These are phyloP conservation scores for Ananas comosus DNA, from an alignment of 176 grass and related monocot genomes.

Conservation along the genomic window DNA sequence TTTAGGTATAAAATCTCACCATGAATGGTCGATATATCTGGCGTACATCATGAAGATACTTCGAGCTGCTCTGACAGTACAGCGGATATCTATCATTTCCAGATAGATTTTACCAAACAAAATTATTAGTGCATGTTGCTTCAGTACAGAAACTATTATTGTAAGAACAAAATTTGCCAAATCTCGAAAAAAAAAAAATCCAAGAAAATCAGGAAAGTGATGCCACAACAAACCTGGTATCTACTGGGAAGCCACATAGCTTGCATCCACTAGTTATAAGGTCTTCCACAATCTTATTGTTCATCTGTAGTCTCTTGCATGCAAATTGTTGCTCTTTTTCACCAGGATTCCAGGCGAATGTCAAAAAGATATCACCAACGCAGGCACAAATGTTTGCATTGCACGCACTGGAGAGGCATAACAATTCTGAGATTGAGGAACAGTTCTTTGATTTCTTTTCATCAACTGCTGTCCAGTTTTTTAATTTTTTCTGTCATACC, in stretches of 20 bases:
- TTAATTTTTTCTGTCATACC: constrained; percentile 19
- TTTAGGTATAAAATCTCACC: constrained; percentile 21
- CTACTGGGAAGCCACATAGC: constrained; percentile 38
- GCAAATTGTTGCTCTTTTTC: constrained; percentile 17
- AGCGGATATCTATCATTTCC: constrained; percentile 16
- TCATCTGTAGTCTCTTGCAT: constrained; percentile 26
- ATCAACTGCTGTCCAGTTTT: constrained; percentile 40
- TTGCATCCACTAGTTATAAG: constrained; percentile 47
- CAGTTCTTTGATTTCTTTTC: constrained; percentile 8
- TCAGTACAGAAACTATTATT: constrained; percentile 1
- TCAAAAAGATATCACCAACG: constrained; percentile 25
- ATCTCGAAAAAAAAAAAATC: background rate
- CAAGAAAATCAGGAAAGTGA: background rate
- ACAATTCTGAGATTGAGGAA: constrained; percentile 35
- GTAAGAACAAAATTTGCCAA: background rate
- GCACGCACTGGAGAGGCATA: constrained; percentile 18
- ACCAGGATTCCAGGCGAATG: constrained; percentile 1
- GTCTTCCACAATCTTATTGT: constrained; percentile 30
- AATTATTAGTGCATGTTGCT: constrained; percentile 8
- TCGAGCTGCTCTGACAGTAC: constrained; percentile 38
- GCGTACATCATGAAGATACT: constrained; percentile 41
- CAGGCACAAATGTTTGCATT: constrained; percentile 34
- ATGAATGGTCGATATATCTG: constrained; percentile 54
- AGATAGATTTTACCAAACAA: constrained; percentile 30
- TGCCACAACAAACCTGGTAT: constrained; percentile 33